Evolutionary conservation across 2,329 filamentous ascomycete species (phyloP).

Genomic region (Plectosphaerella cucumerina): DNA sequence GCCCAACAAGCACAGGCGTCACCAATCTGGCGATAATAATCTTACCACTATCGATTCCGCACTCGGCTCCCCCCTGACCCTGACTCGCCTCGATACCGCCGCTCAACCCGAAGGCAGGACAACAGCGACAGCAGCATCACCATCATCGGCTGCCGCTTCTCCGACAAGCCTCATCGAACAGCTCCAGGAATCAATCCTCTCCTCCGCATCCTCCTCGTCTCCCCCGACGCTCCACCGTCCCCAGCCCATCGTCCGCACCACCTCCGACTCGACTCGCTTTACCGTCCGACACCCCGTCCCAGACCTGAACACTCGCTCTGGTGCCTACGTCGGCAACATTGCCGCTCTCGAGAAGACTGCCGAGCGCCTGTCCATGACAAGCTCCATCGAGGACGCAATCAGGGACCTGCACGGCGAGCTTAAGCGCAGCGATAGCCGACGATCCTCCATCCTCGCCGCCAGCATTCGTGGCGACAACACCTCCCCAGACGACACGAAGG

Average conservation of each 20-base stretch:
- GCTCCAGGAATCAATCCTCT: slow-evolving; percentile 12
- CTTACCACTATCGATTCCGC: slow-evolving; percentile 4
- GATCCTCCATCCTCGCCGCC: slow-evolving; percentile 57
- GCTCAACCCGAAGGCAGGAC: too few relatives aligned
- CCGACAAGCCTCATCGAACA: slow-evolving; percentile 14
- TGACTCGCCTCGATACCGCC: background rate
- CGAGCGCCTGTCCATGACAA: slow-evolving; percentile 68
- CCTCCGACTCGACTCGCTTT: slow-evolving; percentile 37
- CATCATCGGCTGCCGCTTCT: slow-evolving; percentile 6
- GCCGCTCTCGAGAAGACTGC: slow-evolving; percentile 71
- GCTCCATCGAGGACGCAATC: slow-evolving; percentile 75
- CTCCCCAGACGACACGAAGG: slow-evolving; percentile 12
- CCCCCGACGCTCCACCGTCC: slow-evolving; percentile 14
- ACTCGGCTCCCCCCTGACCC: background rate
- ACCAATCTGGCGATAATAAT: background rate
- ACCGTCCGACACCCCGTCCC: slow-evolving; percentile 56
- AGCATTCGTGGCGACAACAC: slow-evolving; percentile 30
- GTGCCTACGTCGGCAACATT: slow-evolving; percentile 62
- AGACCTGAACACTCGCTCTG: slow-evolving; percentile 57
- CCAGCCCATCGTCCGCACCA: slow-evolving; percentile 43
- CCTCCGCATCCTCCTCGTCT: slow-evolving; percentile 2
- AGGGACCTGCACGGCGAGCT: slow-evolving; percentile 67
- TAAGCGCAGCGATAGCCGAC: slow-evolving; percentile 64
- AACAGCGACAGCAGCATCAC: background rate
- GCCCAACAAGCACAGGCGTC: slow-evolving; percentile 4